Evolutionary conservation across 345 rosid genomes (phyloP), one percentile per base, ranked within the genome.

Genomic region (Iberis pinnata): DNA sequence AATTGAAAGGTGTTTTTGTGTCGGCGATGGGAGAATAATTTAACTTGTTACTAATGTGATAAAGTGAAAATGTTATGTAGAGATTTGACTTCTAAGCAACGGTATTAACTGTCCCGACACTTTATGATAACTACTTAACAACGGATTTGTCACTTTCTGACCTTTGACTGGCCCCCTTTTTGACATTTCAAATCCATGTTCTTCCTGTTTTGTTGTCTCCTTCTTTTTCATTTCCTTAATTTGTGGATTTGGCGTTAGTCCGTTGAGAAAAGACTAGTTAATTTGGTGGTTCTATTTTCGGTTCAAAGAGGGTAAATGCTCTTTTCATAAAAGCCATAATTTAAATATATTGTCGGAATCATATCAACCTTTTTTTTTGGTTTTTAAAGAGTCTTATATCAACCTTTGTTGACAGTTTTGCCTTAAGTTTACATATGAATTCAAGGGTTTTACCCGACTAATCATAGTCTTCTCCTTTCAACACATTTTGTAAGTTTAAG

Each of bases 51-150:
- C 6, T 12, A 15, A 51, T 36, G 44, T 20, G 60, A 45, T 13
- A 0, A 46, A 53, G 51, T 67, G 66, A 44, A 44, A 66, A 58
- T 35, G 51, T 31, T 11, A 60, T 2, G 51, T 53, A 58, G 18
- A 49, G 17, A 46, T 53, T 53, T 53, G 61, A 67, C 71, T 56
- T 64, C n/a, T 33, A 41, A 42, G 31, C 45, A 60, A 29, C 71
- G 67, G 71, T 60, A 60, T 60, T 59, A 67, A 60, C 71, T 59
- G 71, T 60, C 71, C n/a, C 61, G 61, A 60, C 66, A 60, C 71
- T 60, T 53, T 46, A 39, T 22, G 60, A 53, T 53, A 40, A 60
- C 61, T 27, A 53, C 50, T 12, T 52, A 29, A 67, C 60, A 67
- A 67, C 60, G 51, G 51, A 38, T 67, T 46, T 67, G 61, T 60